Evolutionary conservation across 2,329 filamentous ascomycete species (phyloP).

Genomic region (Microcera coccophila): DNA sequence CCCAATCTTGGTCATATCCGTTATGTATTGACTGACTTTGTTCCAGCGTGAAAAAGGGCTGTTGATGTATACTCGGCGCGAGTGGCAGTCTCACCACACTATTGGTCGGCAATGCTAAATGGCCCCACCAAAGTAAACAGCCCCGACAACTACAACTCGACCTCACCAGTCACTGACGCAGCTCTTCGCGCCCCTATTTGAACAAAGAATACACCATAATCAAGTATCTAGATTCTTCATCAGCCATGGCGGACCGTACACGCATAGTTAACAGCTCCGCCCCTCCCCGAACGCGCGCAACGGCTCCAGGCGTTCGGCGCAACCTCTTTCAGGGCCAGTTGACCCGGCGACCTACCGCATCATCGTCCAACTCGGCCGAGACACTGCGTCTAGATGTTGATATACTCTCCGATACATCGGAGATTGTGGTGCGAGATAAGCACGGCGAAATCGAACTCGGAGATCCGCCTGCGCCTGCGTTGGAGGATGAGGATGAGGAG

Average conservation of each 20-base stretch:
- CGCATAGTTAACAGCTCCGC: constrained; percentile 19
- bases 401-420: constrained; percentile 42
- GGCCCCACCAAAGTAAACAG: constrained; percentile 3
- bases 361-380: constrained; percentile 38
- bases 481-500: constrained; percentile 55
- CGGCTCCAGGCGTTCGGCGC: constrained; percentile 24
- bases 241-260: constrained; percentile 23
- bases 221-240: not conserved
- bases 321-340: constrained; percentile 60
- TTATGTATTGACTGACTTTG: no score
- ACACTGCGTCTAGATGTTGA: constrained; percentile 48
- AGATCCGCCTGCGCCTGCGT: constrained; percentile 50
- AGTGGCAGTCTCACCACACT: not conserved
- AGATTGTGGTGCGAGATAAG: constrained; percentile 60
- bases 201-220: not conserved
- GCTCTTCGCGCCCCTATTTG: not conserved
- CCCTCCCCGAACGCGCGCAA: constrained; percentile 12
- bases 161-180: not conserved
- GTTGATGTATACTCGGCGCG: no score
- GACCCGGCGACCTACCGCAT: constrained; percentile 51
- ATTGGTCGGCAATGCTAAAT: not conserved
- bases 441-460: constrained; percentile 61
- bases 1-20: no score
- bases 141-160: not conserved
- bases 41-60: no score